A percentile compares a stretch with the other conserved stretches of the same genome.
Conservation (phyloP, 2,329 filamentous ascomycete genomes). For the Ceratocystis ficicola region DNA sequence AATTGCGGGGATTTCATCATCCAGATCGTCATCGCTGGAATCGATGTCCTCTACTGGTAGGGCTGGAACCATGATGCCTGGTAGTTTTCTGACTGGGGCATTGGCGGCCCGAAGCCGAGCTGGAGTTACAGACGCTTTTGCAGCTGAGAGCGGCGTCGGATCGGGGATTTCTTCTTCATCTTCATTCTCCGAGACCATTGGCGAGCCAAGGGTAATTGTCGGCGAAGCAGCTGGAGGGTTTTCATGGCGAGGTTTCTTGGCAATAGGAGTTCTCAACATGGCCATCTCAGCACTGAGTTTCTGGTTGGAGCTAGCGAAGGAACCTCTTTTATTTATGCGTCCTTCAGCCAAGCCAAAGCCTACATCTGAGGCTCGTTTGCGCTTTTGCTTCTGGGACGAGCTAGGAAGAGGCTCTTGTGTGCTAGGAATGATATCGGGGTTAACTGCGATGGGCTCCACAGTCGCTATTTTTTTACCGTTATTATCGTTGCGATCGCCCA, state of each 20-base stretch:
- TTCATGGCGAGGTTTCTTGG: neutral
- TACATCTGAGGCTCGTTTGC: neutral
- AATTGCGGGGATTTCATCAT: conserved; percentile 7
- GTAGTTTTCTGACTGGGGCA: neutral
- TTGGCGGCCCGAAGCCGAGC: neutral
- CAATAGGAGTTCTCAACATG: neutral
- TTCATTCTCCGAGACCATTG: conserved; percentile 9
- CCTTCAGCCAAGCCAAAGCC: neutral
- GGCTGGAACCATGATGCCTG: neutral
- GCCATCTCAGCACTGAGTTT: neutral
- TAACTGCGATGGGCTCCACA: neutral
- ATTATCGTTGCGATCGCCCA: neutral
- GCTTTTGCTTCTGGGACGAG: neutral
- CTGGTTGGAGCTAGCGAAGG: neutral
- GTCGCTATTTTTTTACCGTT: neutral
- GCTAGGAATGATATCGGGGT: neutral
- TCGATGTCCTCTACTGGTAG: conserved; percentile 21
- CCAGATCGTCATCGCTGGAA: conserved; percentile 21
- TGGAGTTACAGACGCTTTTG: neutral
- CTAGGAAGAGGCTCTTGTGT: neutral
- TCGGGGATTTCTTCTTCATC: neutral
- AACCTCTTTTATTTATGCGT: neutral
- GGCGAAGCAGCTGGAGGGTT: neutral
- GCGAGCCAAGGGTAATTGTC: conserved; percentile 12
- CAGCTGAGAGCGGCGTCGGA: neutral